Evolutionary conservation across 2,329 filamentous ascomycete genomes (phyloP).

Genomic region (Didymella segeticola): DNA sequence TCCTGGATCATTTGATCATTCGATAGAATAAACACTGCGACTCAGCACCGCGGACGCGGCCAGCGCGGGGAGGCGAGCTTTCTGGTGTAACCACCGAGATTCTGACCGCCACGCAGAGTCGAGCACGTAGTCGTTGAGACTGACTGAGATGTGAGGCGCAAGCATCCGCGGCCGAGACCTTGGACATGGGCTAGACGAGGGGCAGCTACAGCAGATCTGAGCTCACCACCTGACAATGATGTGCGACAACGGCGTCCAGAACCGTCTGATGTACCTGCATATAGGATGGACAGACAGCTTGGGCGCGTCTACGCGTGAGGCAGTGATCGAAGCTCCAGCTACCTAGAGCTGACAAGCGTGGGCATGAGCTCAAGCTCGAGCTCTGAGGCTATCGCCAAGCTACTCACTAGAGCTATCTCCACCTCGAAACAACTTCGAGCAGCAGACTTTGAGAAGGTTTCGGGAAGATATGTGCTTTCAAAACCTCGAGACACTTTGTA

Average conservation of each 20-base stretch:
- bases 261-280: slow-evolving; percentile 40
- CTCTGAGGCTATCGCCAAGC: slow-evolving; percentile 9
- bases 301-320: slow-evolving; percentile 7
- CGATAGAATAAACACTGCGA: slow-evolving; percentile 30
- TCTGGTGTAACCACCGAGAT: slow-evolving; percentile 37
- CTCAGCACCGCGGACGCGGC: slow-evolving; percentile 24
- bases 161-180: slow-evolving; percentile 44
- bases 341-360: slow-evolving; percentile 27
- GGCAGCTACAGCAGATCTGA: slow-evolving; percentile 26
- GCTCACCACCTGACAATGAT: slow-evolving; percentile 32
- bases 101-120: slow-evolving; percentile 33
- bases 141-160: slow-evolving; percentile 22
- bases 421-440: slow-evolving; percentile 1
- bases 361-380: slow-evolving; percentile 22
- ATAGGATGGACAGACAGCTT: slow-evolving; percentile 1
- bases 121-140: slow-evolving; percentile 24
- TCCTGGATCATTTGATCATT: slow-evolving; percentile 32
- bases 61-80: slow-evolving; percentile 31
- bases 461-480: neutral
- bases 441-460: neutral
- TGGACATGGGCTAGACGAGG: slow-evolving; percentile 20
- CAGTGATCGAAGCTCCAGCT: slow-evolving; percentile 16
- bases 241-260: slow-evolving; percentile 28
- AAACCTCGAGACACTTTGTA: too few relatives aligned
- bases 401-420: neutral